Conservation (phyloP, 768 basidiomycete species). For the Rickenella mellea region DNA sequence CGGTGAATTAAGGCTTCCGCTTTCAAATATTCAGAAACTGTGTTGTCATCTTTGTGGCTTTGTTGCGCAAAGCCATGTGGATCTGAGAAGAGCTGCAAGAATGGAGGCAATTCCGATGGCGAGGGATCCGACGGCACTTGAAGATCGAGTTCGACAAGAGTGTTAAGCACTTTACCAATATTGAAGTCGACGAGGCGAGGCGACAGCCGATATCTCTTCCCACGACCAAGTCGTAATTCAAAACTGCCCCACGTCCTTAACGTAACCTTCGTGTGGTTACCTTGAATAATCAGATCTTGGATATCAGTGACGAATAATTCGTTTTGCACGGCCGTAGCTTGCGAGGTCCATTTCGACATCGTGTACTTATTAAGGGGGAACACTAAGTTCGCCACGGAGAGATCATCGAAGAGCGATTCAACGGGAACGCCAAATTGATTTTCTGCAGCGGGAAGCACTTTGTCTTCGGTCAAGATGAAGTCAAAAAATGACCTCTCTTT, state of each 20-base stretch:
- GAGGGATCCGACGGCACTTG: conserved; percentile 12
- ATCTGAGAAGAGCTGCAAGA: conserved; percentile 34
- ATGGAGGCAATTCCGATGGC: conserved; percentile 16
- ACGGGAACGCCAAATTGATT: conserved; percentile 25
- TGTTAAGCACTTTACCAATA: conserved; percentile 34
- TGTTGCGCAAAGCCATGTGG: conserved; percentile 27
- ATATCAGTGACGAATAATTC: conserved; percentile 32
- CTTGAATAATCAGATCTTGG: conserved; percentile 26
- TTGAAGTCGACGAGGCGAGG: conserved; percentile 46
- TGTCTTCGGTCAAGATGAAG: conserved; percentile 30
- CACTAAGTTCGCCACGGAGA: conserved; percentile 33
- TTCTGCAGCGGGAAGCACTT: conserved; percentile 10
- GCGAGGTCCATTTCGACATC: conserved; percentile 25
- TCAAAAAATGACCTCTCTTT: conserved; percentile 33
- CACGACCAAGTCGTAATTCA: conserved; percentile 18
- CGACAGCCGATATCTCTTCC: conserved; percentile 33
- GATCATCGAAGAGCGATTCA: conserved; percentile 41
- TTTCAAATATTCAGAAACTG: conserved; percentile 17
- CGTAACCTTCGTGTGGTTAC: conserved; percentile 22
- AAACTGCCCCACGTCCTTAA: conserved; percentile 28
- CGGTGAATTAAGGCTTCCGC: conserved; percentile 29
- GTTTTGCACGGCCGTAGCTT: conserved; percentile 28
- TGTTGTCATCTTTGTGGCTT: not conserved
- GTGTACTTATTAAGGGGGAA: conserved; percentile 35
- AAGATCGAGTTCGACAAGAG: conserved; percentile 37